Conservation (phyloP, 2,329 filamentous ascomycete genomes). For the Colletotrichum melonis region DNA sequence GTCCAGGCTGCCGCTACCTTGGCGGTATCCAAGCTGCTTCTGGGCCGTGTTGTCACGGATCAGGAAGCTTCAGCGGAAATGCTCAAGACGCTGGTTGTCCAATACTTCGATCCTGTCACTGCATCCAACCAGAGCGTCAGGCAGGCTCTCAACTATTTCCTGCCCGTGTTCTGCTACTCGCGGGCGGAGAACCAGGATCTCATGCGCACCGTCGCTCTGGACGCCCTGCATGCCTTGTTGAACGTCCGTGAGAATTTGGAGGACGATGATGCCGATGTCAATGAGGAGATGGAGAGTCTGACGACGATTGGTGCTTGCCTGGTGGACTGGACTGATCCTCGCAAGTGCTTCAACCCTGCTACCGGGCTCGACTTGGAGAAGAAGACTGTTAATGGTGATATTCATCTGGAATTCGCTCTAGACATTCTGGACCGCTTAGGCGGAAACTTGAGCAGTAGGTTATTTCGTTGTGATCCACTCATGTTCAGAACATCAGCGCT, state of each 20-base stretch:
- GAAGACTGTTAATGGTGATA: constrained; percentile 77
- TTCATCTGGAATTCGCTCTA: constrained; percentile 82
- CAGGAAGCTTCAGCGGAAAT: constrained; percentile 75
- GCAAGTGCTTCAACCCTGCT: constrained; percentile 74
- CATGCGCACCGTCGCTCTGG: constrained; percentile 80
- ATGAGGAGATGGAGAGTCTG: constrained; percentile 83
- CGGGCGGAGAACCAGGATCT: constrained; percentile 83
- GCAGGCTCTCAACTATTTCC: constrained; percentile 91
- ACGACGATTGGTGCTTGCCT: constrained; percentile 83
- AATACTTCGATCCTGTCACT: constrained; percentile 91
- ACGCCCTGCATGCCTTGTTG: constrained; percentile 80
- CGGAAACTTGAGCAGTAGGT: constrained; percentile 74
- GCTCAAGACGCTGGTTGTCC: constrained; percentile 84
- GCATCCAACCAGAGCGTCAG: constrained; percentile 83
- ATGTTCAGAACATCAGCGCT: constrained; percentile 38
- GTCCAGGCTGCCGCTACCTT: constrained; percentile 86
- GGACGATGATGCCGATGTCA: constrained; percentile 80
- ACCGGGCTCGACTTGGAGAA: constrained; percentile 66
- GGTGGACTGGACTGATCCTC: constrained; percentile 94
- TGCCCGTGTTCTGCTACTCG: constrained; percentile 94
- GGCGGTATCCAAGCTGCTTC: constrained; percentile 86
- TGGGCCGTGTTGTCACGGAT: constrained; percentile 82
- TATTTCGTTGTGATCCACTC: background rate
- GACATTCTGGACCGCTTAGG: constrained; percentile 82
- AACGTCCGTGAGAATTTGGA: constrained; percentile 78